Conservation (phyloP, 2,329 filamentous ascomycete genomes). For the Phyllosticta citriasiana region DNA sequence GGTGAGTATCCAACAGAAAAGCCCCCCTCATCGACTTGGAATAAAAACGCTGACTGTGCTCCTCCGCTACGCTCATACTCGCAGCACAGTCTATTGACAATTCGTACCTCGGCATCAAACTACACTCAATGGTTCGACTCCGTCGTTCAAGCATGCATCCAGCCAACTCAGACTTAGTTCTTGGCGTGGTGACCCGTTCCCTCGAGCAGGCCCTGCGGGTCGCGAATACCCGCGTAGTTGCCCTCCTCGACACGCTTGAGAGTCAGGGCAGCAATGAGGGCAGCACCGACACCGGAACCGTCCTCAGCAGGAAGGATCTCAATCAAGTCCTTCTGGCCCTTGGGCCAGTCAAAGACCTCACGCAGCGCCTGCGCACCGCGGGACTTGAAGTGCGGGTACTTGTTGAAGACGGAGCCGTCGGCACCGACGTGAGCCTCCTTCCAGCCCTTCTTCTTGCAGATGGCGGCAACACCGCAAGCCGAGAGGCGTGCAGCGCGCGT, state of each 20-base stretch:
- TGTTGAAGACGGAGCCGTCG: slow-evolving; percentile 97
- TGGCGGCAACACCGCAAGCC: slow-evolving; percentile 88
- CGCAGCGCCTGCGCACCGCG: slow-evolving; percentile 80
- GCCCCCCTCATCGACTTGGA: background rate
- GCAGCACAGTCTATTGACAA: background rate
- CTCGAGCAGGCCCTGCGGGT: slow-evolving; percentile 35
- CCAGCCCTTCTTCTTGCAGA: slow-evolving; percentile 93
- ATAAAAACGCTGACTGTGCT: background rate
- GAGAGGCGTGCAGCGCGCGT: slow-evolving; percentile 89
- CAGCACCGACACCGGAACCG: slow-evolving; percentile 92
- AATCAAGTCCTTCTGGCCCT: slow-evolving; percentile 60
- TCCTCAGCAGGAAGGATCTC: slow-evolving; percentile 87
- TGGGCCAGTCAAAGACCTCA: slow-evolving; percentile 90
- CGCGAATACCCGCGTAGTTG: slow-evolving; percentile 48
- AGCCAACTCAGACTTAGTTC: background rate
- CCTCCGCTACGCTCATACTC: background rate
- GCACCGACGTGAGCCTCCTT: slow-evolving; percentile 85
- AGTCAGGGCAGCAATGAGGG: slow-evolving; percentile 72
- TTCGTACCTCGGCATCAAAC: background rate
- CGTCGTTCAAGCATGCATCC: background rate
- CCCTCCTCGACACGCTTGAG: slow-evolving; percentile 52
- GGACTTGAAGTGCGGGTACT: slow-evolving; percentile 96
- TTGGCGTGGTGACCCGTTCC: slow-evolving; percentile 1
- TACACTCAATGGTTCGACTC: background rate
- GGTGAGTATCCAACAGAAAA: background rate